phyloP scores from a whole-genome alignment of 75 land plant species.

The Larix kaempferi region DNA sequence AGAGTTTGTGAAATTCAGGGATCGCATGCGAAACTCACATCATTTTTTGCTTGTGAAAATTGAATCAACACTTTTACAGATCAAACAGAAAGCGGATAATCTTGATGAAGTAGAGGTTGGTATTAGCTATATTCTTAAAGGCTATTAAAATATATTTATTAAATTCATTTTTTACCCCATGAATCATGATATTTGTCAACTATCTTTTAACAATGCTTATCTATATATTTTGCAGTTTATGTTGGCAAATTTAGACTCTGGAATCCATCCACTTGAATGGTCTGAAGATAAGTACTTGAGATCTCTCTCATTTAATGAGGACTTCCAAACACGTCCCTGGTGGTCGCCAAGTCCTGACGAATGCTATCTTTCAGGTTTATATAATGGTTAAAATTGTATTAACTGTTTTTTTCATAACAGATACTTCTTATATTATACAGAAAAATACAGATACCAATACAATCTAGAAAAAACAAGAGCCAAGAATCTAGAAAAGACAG shows the following conservation, averaged over 20 bases:
- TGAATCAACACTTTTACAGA: slow-evolving; percentile 65
- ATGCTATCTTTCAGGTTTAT: slow-evolving; percentile 70
- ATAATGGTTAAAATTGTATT: not conserved
- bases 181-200: not conserved
- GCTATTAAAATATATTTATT: too few species aligned
- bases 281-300: slow-evolving; percentile 36
- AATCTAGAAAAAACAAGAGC: too few species aligned
- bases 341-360: slow-evolving; percentile 85
- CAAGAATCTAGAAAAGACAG: too few species aligned
- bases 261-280: slow-evolving; percentile 49
- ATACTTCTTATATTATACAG: too few species aligned
- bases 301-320: slow-evolving; percentile 81
- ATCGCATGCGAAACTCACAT: slow-evolving; percentile 68
- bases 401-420: not conserved
- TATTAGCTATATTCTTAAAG: slow-evolving; percentile 7
- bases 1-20: slow-evolving; percentile 90
- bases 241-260: slow-evolving; percentile 45
- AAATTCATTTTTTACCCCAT: not conserved
- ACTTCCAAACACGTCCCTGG: slow-evolving; percentile 88
- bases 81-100: slow-evolving; percentile 62
- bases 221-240: slow-evolving; percentile 32
- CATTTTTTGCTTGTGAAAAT: slow-evolving; percentile 59
- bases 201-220: not conserved
- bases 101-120: slow-evolving; percentile 76
- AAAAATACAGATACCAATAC: too few species aligned